Evolutionary conservation across 2,329 filamentous ascomycete genomes (phyloP), one percentile per base, ranked within the genome.

Genomic region (Penicillium sp.): DNA sequence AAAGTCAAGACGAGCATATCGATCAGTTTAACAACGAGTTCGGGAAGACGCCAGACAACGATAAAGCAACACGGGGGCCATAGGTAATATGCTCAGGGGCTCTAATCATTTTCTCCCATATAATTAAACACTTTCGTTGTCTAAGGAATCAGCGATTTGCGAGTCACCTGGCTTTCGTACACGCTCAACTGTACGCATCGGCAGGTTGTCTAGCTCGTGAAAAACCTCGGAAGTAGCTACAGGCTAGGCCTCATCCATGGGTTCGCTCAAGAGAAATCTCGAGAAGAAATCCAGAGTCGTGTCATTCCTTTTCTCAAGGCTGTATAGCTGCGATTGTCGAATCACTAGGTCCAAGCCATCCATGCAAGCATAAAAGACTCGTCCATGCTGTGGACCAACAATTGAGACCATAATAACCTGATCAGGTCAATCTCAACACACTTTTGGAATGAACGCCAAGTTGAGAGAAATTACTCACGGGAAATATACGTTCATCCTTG

Each of bases 321-420:
- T 40, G 40, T 38, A 56, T 1, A 50, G 14, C n/a, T 40, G 9
- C n/a, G 48, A 57, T n/a, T 55, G 33, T 4, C 28, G 45, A 35
- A 55, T 55, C 21, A 55, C 52, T 23, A 57, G 16, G 1, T 52
- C 33, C 6, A n/a, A 6, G 23, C 38, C 53, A 5, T 54, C 26
- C 56, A 54, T 58, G 46, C 33, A 58, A 46, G 47, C 40, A 51
- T 56, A 47, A 2, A 6, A 51, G 20, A 51, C 46, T 51, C 54
- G 47, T 8, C 18, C 51, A 46, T 55, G 45, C n/a, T 55, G 51
- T 4, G 45, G 24, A n/a, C 43, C 38, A 16, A 55, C 14, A 12
- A 35, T 5, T 1, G 56, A 58, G 28, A 58, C 33, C 50, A 58
- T 50, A 4, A 58, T 50, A 38, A 58, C 55, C 47, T 56, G 26